Evolutionary conservation across 1,284 basidiomycete genomes (phyloP).

Genomic region (Leccinum griseonigrum): DNA sequence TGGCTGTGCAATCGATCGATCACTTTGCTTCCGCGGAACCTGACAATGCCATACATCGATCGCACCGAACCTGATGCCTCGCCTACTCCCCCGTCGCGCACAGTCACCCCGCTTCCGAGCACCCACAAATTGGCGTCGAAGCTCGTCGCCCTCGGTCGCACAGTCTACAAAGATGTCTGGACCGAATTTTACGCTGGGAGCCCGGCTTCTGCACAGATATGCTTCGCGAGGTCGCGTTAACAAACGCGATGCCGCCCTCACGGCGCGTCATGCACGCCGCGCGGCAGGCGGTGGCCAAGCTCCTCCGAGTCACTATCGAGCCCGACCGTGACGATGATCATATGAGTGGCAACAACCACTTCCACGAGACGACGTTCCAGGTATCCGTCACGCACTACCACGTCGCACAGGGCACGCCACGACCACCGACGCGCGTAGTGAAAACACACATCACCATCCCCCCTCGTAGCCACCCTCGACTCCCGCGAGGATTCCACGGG

Average conservation of each 20-base stretch:
- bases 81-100: neutral
- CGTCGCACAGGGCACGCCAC: neutral
- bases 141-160: conserved; percentile 7
- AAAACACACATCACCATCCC: neutral
- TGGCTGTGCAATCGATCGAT: neutral
- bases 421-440: neutral
- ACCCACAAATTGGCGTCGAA: neutral
- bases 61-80: conserved; percentile 24
- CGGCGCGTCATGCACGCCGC: neutral
- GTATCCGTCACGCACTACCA: too few relatives aligned
- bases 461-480: conserved; percentile 16
- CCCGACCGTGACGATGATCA: neutral
- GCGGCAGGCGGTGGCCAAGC: neutral
- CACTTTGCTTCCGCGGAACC: neutral
- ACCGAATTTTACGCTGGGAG: conserved; percentile 38
- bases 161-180: conserved; percentile 34
- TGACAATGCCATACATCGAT: conserved; percentile 11
- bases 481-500: neutral
- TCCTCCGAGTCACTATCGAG: conserved; percentile 2
- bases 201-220: conserved; percentile 18
- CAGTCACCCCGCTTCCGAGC: neutral
- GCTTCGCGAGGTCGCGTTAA: conserved; percentile 3
- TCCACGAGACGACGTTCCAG: too few relatives aligned
- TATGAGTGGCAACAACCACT: neutral
- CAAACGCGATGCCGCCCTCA: neutral